Conservation (phyloP, 306 rosid genomes). For the Dryas drummondii region DNA sequence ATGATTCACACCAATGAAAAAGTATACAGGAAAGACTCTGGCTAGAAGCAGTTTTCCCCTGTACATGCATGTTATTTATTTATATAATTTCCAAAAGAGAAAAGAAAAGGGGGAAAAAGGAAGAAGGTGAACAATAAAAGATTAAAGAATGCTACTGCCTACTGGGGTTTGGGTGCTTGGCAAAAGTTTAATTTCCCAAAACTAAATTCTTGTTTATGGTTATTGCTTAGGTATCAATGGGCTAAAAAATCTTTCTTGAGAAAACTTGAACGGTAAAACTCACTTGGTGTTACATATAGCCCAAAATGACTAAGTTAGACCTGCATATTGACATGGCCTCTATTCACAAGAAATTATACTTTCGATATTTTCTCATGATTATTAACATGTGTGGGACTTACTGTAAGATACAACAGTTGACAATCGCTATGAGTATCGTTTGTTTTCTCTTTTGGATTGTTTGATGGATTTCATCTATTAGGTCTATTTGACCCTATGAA, state of each 20-base stretch:
- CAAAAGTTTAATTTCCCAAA: slow-evolving; percentile 3
- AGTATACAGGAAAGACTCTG: background rate
- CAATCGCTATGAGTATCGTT: background rate
- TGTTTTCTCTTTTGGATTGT: background rate
- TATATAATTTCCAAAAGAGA: background rate
- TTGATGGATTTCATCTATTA: background rate
- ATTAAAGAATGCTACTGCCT: background rate
- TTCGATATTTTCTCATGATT: no score
- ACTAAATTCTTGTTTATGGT: background rate
- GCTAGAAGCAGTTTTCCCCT: background rate
- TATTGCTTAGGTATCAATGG: background rate
- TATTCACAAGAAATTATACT: background rate
- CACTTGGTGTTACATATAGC: background rate
- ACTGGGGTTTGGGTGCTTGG: slow-evolving; percentile 1
- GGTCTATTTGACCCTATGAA: background rate
- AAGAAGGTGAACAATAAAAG: background rate
- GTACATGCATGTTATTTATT: background rate
- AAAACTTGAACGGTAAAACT: background rate
- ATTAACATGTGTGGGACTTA: no score
- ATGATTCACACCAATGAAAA: background rate
- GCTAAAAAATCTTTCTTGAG: background rate
- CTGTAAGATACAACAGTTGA: background rate
- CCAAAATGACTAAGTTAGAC: background rate
- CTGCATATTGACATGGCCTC: background rate
- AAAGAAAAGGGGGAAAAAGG: slow-evolving; percentile 7